Conservation (phyloP, 2,329 filamentous ascomycete genomes). For the Penicillium freii region DNA sequence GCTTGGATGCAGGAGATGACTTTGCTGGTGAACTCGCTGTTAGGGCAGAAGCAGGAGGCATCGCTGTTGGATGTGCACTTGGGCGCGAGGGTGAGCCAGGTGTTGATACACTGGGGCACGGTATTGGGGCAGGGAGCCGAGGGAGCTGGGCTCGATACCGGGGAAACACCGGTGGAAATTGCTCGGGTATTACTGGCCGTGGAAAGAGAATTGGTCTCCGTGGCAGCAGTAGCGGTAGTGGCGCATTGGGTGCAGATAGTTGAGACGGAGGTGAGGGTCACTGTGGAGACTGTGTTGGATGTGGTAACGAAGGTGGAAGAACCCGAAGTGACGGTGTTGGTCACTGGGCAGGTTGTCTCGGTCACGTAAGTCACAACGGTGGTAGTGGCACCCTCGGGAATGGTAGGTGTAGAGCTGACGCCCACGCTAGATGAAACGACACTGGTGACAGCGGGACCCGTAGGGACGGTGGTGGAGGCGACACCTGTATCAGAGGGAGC, state of each 20-base stretch:
- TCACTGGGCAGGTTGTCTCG: conserved; percentile 17
- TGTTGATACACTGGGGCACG: conserved; percentile 87
- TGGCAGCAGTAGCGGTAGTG: conserved; percentile 14
- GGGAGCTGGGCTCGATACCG: conserved; percentile 27
- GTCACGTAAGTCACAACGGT: conserved; percentile 17
- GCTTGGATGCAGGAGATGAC: conserved; percentile 80
- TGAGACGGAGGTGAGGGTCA: conserved; percentile 23
- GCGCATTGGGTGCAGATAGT: conserved; percentile 24
- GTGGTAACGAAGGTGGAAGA: conserved; percentile 17
- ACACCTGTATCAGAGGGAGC: conserved; percentile 27
- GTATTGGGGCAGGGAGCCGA: conserved; percentile 59
- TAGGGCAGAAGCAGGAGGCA: conserved; percentile 80
- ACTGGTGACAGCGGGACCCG: conserved; percentile 18
- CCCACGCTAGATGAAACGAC: not conserved
- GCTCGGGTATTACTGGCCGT: conserved; percentile 4
- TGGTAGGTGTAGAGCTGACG: conserved; percentile 11
- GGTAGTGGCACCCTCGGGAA: conserved; percentile 14
- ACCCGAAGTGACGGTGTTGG: conserved; percentile 16
- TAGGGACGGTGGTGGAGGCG: conserved; percentile 33
- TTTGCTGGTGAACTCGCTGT: conserved; percentile 69
- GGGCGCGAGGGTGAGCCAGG: conserved; percentile 69
- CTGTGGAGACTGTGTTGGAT: conserved; percentile 18
- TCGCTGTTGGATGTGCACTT: conserved; percentile 84
- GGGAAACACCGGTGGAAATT: conserved; percentile 13
- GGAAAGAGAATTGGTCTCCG: conserved; percentile 10